Base-by-base conservation (phyloP, 331 rosid species). In the Quercus lobata region DNA sequence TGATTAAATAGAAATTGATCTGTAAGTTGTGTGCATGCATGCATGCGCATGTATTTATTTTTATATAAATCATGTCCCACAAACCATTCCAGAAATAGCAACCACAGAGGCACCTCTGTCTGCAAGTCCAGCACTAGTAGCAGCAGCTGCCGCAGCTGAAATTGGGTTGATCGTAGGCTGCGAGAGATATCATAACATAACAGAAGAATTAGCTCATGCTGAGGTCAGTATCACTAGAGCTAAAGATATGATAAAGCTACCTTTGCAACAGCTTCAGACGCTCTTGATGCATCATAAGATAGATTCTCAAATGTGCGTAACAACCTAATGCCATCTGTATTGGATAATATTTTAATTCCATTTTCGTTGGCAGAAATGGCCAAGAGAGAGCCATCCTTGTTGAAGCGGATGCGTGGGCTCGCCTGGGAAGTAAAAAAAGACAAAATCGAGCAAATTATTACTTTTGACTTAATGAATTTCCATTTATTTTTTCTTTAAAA, bases 391-490 rank as follows among this genome's bases (percentile, higher is more conserved):
- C 99, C 99, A 76, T 95, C 96, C 92, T 93, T 95, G 90, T 93
- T 95, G 84, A 95, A 95, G 62, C 99, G 99, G 78, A 95, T 93
- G 3, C 99, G 99, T 4, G 99, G 99, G 81, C 94, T 93, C 69
- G 91, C 98, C 99, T 95, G 83, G 27, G 77, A 84, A 77, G 76
- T 80, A 83, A 49, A 57, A 77, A 46, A 72, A 57, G 71, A 65
- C 52, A 73, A 65, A 9, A 72, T 73, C 87, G 77, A 90, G 88
- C 57, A 81, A 14, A 63, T 17, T 61, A 79, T 69, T 56, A 70
- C 55, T 68, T 68, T 19, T 11, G 25, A 24, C 35, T 27, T 27
- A 41, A 68, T 4, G 14, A 6, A 21, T 49, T 77, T 18, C 74
- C 53, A 46, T 12, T 49, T 49, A 65, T 79, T 78, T 65, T 52